Evolutionary conservation across 371 early-diverging fungal genomes (phyloP).

Genomic region (Fennellomyces sp.): DNA sequence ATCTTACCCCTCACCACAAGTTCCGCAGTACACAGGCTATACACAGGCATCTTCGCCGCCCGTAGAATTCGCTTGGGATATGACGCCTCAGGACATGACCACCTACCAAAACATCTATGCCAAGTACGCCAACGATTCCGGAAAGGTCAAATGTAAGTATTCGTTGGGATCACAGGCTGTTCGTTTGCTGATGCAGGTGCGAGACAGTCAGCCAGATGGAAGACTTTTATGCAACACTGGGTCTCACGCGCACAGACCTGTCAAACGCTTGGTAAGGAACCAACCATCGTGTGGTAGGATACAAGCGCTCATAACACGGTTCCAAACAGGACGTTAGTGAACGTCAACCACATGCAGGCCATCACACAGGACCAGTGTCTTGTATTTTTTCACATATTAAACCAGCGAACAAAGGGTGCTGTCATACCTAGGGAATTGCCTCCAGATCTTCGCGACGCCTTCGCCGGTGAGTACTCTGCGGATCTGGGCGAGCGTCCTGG

Average conservation of each 20-base stretch:
- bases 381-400: conserved; percentile 63
- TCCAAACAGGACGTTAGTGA: conserved; percentile 52
- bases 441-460: conserved; percentile 52
- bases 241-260: conserved; percentile 60
- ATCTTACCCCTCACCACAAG: conserved; percentile 13
- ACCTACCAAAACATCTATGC: conserved; percentile 69
- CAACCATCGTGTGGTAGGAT: not conserved
- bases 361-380: conserved; percentile 69
- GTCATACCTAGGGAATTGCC: conserved; percentile 47
- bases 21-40: conserved; percentile 22
- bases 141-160: conserved; percentile 66
- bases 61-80: conserved; percentile 75
- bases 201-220: conserved; percentile 61
- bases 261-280: conserved; percentile 58
- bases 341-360: conserved; percentile 65
- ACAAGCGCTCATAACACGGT: not conserved
- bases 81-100: conserved; percentile 69
- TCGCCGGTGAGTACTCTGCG: conserved; percentile 58
- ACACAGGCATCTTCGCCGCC: conserved; percentile 28
- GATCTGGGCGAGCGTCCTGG: conserved; percentile 55
- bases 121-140: conserved; percentile 61
- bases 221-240: conserved; percentile 62
- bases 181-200: not conserved
- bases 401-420: conserved; percentile 55
- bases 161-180: not conserved